Evolutionary conservation across 164 flowering plant species (phyloP).

Genomic region (Stephania yunnanensis): DNA sequence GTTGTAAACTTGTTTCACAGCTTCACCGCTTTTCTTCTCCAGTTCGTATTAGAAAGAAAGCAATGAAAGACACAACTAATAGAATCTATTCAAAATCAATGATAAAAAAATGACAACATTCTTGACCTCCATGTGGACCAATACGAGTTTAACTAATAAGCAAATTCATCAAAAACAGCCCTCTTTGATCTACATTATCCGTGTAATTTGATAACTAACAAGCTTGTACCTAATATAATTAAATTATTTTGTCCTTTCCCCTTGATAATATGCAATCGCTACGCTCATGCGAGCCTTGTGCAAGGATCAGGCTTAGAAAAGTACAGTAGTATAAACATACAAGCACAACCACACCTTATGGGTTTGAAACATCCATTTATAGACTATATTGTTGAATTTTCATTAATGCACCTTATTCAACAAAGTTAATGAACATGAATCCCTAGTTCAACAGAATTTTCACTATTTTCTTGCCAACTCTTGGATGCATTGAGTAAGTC

Average conservation of each 20-base stretch:
- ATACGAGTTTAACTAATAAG: not conserved
- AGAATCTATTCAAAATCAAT: not conserved
- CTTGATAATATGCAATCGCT: not conserved
- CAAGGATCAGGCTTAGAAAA: not conserved
- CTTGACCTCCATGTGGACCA: not conserved
- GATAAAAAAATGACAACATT: not conserved
- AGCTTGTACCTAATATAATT: too few relatives aligned
- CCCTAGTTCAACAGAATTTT: not conserved
- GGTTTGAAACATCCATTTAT: not conserved
- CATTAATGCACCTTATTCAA: not conserved
- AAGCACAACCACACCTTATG: too few relatives aligned
- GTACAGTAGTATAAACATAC: too few relatives aligned
- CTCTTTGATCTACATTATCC: not conserved
- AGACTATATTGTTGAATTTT: not conserved
- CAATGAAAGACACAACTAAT: not conserved
- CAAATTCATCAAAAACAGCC: slow-evolving; percentile 3
- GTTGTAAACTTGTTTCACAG: not conserved
- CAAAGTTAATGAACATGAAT: not conserved
- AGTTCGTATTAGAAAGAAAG: not conserved
- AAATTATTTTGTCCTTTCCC: not conserved
- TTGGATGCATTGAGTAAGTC: not conserved
- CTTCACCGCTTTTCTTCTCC: not conserved
- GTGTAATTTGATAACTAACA: not conserved
- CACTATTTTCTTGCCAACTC: not conserved
- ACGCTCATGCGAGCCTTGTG: not conserved